Base-by-base conservation (phyloP, 495 filamentous ascomycete genomes). In the Ramalina peruviana region DNA sequence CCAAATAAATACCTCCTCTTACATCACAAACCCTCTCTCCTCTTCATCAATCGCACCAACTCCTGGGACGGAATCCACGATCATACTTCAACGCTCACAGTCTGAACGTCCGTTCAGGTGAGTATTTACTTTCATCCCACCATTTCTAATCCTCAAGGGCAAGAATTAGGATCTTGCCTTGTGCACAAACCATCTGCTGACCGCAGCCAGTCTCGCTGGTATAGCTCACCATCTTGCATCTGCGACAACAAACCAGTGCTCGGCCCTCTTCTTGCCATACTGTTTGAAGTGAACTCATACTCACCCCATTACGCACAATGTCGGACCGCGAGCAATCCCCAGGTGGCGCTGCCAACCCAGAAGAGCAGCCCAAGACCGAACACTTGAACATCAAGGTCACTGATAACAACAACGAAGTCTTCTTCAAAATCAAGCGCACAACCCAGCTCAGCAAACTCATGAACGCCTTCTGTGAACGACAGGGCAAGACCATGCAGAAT, bases 361-460 rank as follows among this genome's bases (percentile, higher is more conserved):
- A 73, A 36, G 76, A 76, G 49, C 75, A 74, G 40, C 67, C 74
- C 21, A 68, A 65, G 48, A 55, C 65, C 36, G 93, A 97, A 66
- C 93, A 99, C 65, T 73, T 99, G 7, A 99, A 99, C 66, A 97
- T 99, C 74, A 99, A 99, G 63, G 93, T 99, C n/a, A 97, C 93
- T 0, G 93, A 99, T 57, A 95, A 94, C 70, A 95, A 99, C 72
- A 99, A 99, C 60, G 93, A 99, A 58, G 93, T 99, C 55, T 99
- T 99, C 68, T 99, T 99, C 75, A 99, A 99, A 74, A 99, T 99
- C 68, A 99, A 99, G 80, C 84, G 90, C 5, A 88, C 84, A 5
- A 99, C 93, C 1, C 82, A 84, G 59, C 79, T 99, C 26, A 90
- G 93, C 70, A 99, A 99, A 73, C 69, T 99, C 37, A 99, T 99